Base-by-base conservation (phyloP, 805 yeast species). In the Metschnikowia drakensbergensis region DNA sequence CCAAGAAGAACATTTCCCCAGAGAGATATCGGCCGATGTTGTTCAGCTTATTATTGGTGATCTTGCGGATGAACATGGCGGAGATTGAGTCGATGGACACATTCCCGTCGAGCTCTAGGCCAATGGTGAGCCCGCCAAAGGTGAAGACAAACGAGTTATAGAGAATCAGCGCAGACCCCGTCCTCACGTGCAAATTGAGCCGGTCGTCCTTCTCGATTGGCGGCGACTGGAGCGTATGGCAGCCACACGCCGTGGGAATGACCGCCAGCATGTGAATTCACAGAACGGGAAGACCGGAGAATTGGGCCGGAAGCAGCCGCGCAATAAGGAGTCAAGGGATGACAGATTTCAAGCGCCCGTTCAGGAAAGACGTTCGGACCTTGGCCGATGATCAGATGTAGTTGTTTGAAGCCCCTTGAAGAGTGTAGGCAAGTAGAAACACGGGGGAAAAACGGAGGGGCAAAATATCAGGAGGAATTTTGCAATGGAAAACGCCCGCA, bases 111-210 rank as follows among this genome's bases (percentile, higher is more conserved):
- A 83, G 58, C 41, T 78, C 77, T 13, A 86, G 58, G 1, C 84
- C 86, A 7, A 82, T 63, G 0, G 82, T 77, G 13, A 83, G 65
- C 0, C 94, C 94, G n/a, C 91, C 92, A 60, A 72, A 80, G 0
- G 80, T 82, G 29, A 82, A 76, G 1, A 86, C 71, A 43, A 81
- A 70, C 5, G 91, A 84, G 55, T 82, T 77, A 33, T 76, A 71
- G 26, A 82, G 69, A 1, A 76, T 68, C 1, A 82, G 67, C 0
- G 88, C 80, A 1, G 88, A 79, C 11, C 94, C 94, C 1, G 89
- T 82, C 48, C 92, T 71, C 40, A 77, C 77, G 46, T 80, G 81
- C 51, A 85, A 66, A 48, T 80, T 74, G 38, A 74, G 61, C 28
- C 86, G 68, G 48, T 78, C 79, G 55, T 81, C 86, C 31, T 71